A percentile compares a stretch with the other conserved stretches of the same genome.
phyloP scores from a whole-genome alignment of 768 basidiomycete genomes.

The Lactifluus pinguis region DNA sequence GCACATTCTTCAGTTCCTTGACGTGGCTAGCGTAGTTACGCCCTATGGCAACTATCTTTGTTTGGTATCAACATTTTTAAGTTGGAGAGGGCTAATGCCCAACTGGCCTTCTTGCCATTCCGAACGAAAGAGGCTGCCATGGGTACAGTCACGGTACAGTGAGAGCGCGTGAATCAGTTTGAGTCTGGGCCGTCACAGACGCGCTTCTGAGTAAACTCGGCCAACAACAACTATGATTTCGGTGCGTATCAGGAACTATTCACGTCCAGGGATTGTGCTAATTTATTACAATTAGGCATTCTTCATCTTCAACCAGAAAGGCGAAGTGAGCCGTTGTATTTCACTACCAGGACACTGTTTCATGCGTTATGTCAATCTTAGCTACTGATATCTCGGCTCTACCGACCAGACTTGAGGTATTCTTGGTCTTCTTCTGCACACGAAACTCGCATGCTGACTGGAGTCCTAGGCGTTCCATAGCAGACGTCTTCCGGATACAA shows the following conservation, averaged over 20 bases:
- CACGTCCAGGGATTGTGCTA: not conserved
- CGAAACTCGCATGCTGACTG: not conserved
- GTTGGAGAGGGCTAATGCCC: constrained; percentile 11
- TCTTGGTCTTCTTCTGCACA: not conserved
- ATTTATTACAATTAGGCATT: constrained; percentile 57
- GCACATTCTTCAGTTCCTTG: constrained; percentile 82
- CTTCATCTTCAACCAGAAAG: constrained; percentile 99
- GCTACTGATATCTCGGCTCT: constrained; percentile 94
- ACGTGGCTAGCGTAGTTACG: constrained; percentile 89
- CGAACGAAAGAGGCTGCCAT: constrained; percentile 14
- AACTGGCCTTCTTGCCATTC: constrained; percentile 15
- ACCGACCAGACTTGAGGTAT: constrained; percentile 95
- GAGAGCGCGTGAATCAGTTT: not conserved
- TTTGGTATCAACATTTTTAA: not conserved
- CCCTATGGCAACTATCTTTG: constrained; percentile 88
- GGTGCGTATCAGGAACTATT: not conserved
- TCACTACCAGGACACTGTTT: not conserved
- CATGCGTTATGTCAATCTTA: constrained; percentile 24
- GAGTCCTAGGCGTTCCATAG: constrained; percentile 76
- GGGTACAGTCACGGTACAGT: not conserved
- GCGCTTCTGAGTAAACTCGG: not conserved
- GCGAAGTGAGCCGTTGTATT: constrained; percentile 55
- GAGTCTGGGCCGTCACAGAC: not conserved
- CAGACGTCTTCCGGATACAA: constrained; percentile 97
- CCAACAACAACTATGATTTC: constrained; percentile 13